These are phyloP conservation scores for Calonectria pseudoturangicola DNA, from an alignment of 2,329 filamentous ascomycete species.

Conservation along the genomic window DNA sequence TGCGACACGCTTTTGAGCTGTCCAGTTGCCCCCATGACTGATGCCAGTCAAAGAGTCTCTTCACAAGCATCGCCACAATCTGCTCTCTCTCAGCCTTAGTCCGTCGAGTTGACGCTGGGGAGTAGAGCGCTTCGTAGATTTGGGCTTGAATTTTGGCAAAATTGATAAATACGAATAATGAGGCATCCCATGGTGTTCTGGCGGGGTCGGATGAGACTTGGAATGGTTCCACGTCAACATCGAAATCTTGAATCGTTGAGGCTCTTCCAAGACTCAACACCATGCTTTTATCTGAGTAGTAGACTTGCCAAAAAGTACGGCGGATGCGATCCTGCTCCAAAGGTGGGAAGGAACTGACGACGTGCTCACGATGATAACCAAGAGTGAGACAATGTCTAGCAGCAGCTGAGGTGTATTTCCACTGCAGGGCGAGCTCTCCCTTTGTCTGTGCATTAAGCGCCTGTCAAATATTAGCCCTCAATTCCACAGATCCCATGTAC, in stretches of 20 bases:
- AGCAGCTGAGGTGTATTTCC: not conserved
- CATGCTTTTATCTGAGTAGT: constrained; percentile 14
- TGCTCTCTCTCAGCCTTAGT: constrained; percentile 3
- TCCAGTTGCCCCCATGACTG: not conserved
- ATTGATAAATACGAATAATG: not conserved
- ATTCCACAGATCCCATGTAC: not conserved
- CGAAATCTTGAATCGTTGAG: constrained; percentile 11
- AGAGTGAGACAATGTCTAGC: constrained; percentile 1
- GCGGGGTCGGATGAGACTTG: not conserved
- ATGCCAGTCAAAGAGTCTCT: constrained; percentile 5
- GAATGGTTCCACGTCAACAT: not conserved
- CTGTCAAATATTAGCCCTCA: not conserved
- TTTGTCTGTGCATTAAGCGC: constrained; percentile 7
- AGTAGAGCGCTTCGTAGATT: constrained; percentile 10
- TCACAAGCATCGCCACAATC: not conserved
- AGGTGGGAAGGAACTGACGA: not conserved
- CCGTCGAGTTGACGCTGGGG: not conserved
- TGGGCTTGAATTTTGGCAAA: constrained; percentile 17
- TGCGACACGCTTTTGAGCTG: not conserved
- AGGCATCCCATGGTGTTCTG: not conserved
- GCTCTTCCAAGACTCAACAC: constrained; percentile 5
- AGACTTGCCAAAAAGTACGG: not conserved
- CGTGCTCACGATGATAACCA: not conserved
- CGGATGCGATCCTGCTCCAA: not conserved
- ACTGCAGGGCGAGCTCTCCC: constrained; percentile 3